Base-by-base conservation (phyloP, 768 basidiomycete species). In the Pulveroboletus sp. region DNA sequence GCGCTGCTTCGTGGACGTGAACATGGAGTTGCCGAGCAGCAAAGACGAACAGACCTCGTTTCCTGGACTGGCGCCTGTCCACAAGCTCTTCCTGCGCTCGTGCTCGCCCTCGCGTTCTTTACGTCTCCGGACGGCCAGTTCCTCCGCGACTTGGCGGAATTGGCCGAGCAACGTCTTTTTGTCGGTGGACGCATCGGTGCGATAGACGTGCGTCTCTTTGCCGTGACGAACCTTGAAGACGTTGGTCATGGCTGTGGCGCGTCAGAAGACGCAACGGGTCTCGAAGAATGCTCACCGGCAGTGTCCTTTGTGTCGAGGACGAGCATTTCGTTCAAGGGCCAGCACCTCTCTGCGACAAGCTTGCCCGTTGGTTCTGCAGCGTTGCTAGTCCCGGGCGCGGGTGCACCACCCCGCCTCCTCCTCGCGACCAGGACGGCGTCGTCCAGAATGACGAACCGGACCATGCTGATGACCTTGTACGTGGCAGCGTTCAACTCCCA, bases 301-400 rank as follows among this genome's bases (percentile, higher is more conserved):
- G 92, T 86, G 68, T 98, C 96, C 68, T 97, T 98, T 29, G 95
- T 91, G 66, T 99, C 96, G 17, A 95, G 77, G 0, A 98, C 93
- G 31, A 95, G 71, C 78, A 98, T 91, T 67, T 99, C 96, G 57
- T 83, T 89, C 63, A 98, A 72, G 8, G 86, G 80, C 90, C 93
- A 99, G 65, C 92, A 97, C 56, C 81, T 75, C 61, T 98, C 95
- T 0, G 95, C 96, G 2, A 95, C 89, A 30, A 97, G 76, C 65
- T 91, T 87, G 9, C 84, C 83, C 51, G 68, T 68, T 0, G 75
- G 76, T 24, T 80, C 82, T 43, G 83, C 79, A 39, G 73, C 54
- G 45, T 81, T 73, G 54, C 81, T 74, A 49, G 89, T 71, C 57
- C 85, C 78, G 54, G 84, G 76, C 2, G 91, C 86, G 40, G 67